Evolutionary conservation across 2,329 filamentous ascomycete species (phyloP).

Genomic region (Penicillium sp.): DNA sequence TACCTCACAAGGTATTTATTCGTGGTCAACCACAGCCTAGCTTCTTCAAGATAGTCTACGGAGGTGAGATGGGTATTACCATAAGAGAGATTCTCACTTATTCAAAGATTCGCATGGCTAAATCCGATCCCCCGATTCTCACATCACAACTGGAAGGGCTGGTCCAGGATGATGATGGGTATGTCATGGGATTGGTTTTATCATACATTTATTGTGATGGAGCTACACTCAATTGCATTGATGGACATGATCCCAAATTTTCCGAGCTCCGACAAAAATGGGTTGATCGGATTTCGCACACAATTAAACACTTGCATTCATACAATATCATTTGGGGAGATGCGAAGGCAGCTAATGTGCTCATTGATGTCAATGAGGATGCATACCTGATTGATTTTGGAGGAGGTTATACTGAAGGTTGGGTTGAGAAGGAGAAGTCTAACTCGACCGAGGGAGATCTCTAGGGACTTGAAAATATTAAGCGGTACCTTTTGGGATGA

Average conservation of each 20-base stretch:
- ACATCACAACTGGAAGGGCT: slow-evolving; percentile 16
- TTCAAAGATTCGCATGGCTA: slow-evolving; percentile 8
- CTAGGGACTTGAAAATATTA: slow-evolving; percentile 17
- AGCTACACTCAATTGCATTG: slow-evolving; percentile 7
- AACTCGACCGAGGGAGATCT: slow-evolving; percentile 26
- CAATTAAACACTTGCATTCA: not conserved
- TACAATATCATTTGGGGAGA: slow-evolving; percentile 28
- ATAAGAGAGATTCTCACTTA: slow-evolving; percentile 14
- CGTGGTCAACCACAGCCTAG: slow-evolving; percentile 7
- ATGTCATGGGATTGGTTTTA: slow-evolving; percentile 10
- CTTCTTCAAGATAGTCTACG: slow-evolving; percentile 19
- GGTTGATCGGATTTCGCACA: slow-evolving; percentile 7
- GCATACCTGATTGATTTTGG: slow-evolving; percentile 31
- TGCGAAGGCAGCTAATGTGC: slow-evolving; percentile 28
- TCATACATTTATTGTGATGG: slow-evolving; percentile 15
- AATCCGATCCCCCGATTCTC: slow-evolving; percentile 7
- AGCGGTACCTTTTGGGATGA: slow-evolving; percentile 5
- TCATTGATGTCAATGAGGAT: slow-evolving; percentile 25
- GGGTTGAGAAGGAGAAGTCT: slow-evolving; percentile 22
- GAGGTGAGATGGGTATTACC: slow-evolving; percentile 8
- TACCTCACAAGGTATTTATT: slow-evolving; percentile 18
- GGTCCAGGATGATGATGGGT: slow-evolving; percentile 10
- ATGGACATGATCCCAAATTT: slow-evolving; percentile 5
- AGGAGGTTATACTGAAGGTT: slow-evolving; percentile 27
- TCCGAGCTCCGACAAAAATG: slow-evolving; percentile 10